phyloP scores from a whole-genome alignment of 345 rosid genomes.

The Anacardium occidentale region DNA sequence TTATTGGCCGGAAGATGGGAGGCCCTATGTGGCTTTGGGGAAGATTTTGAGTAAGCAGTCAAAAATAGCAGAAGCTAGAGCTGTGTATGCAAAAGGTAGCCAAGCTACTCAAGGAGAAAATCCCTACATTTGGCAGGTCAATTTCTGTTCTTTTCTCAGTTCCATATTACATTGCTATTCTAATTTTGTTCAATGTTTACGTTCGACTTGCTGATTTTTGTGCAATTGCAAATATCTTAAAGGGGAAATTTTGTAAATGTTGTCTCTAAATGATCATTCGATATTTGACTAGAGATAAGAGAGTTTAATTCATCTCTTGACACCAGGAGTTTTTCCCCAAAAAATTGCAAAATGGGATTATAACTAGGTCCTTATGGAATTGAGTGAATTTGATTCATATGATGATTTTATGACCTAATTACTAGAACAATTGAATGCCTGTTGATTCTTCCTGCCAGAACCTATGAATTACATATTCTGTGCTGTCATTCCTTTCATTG shows the following conservation, averaged over 20 bases:
- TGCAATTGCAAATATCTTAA: background rate
- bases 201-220: background rate
- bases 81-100: conserved; percentile 79
- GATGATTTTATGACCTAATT: background rate
- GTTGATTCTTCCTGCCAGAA: background rate
- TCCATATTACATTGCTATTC: background rate
- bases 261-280: background rate
- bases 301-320: background rate
- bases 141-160: conserved; percentile 10
- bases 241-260: background rate
- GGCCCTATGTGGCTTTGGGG: conserved; percentile 82
- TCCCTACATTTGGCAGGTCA: conserved; percentile 96
- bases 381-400: background rate
- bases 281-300: background rate
- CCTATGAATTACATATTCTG: background rate
- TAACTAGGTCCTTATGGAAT: background rate
- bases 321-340: no score
- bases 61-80: conserved; percentile 61
- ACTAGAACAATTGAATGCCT: background rate
- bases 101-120: conserved; percentile 97
- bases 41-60: conserved; percentile 76
- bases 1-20: conserved; percentile 97
- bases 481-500: background rate
- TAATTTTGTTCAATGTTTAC: background rate
- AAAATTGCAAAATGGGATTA: background rate